These are phyloP conservation scores for Cordyceps cicadae DNA, from an alignment of 2,329 filamentous ascomycete species.

Conservation along the genomic window DNA sequence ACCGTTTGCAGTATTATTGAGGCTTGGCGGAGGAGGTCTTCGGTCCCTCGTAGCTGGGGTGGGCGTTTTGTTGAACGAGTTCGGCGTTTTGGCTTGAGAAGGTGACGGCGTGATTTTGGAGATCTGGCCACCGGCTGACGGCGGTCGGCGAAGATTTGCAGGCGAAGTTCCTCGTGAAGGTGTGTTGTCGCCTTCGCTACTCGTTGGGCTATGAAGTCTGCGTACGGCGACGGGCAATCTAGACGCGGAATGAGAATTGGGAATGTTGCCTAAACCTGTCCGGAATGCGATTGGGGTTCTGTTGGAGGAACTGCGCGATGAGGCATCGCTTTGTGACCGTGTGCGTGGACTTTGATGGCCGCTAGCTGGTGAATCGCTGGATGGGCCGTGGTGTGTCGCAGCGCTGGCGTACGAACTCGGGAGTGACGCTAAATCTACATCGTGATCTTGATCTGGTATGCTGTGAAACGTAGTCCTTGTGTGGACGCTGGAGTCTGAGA, in stretches of 20 bases:
- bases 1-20: constrained; percentile 38
- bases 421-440: constrained; percentile 54
- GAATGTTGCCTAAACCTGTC: constrained; percentile 18
- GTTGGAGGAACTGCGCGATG: constrained; percentile 25
- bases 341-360: constrained; percentile 27
- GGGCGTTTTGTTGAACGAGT: constrained; percentile 36
- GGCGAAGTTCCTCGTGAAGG: constrained; percentile 52
- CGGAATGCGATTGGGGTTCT: constrained; percentile 24
- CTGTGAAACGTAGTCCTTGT: constrained; percentile 40
- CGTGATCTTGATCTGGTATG: constrained; percentile 44
- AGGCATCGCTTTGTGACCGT: constrained; percentile 55
- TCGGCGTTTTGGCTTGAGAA: constrained; percentile 32
- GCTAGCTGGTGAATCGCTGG: constrained; percentile 16
- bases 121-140: constrained; percentile 32
- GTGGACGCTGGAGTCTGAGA: constrained; percentile 62
- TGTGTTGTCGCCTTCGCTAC: constrained; percentile 38
- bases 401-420: constrained; percentile 54
- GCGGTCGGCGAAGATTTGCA: constrained; percentile 34
- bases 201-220: constrained; percentile 33
- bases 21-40: constrained; percentile 33
- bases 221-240: constrained; percentile 39
- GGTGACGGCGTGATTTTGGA: constrained; percentile 28
- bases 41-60: constrained; percentile 27
- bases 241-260: constrained; percentile 28
- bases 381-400: constrained; percentile 17